Evolutionary conservation across 2,329 filamentous ascomycete species (phyloP), one percentile per base, ranked within the genome.

Genomic region (Ophiostoma australiae): DNA sequence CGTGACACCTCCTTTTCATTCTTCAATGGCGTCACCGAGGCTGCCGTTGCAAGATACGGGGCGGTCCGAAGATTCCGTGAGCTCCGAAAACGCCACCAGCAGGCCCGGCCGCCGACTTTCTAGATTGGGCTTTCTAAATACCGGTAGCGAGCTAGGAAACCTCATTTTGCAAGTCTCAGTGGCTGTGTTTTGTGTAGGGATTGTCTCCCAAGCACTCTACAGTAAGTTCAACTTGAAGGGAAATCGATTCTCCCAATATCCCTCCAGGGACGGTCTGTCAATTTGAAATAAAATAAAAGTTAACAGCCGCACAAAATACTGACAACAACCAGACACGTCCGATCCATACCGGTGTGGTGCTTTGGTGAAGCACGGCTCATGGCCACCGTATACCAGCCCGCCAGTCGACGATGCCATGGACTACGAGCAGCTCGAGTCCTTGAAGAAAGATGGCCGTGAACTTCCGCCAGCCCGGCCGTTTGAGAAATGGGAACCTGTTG

Each of bases 401-500:
- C 27, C 58, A 3, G 70, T 70, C 10, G 55, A 72, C 37, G 37
- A n/a, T 2, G 35, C 69, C 1, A 3, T n/a, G 1, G 70, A 65
- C 23, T 72, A 72, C 23, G 73, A 74, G 41, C 67, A 67, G 66
- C 72, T 74, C n/a, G 66, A 66, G 37, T 20, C 27, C 1, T 17
- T 71, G 67, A 11, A 69, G 41, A 39, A 35, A 23, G 20, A 67
- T 2, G 71, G 71, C 33, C 55, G 69, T 76, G 72, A 75, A 76
- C 74, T 73, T 74, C 72, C 72, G 71, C 75, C 67, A 10, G 67
- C 65, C 58, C 73, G 72, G 15, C 65, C 70, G 0, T 84, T 82
- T 74, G 78, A 80, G 44, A 81, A 83, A 73, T 90, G 88, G 88
- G 85, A 89, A 71, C 85, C 87, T 4, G 81, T 82, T 31, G 85